These are phyloP conservation scores for Glycine soja DNA, from an alignment of 306 rosid species.

Conservation along the genomic window DNA sequence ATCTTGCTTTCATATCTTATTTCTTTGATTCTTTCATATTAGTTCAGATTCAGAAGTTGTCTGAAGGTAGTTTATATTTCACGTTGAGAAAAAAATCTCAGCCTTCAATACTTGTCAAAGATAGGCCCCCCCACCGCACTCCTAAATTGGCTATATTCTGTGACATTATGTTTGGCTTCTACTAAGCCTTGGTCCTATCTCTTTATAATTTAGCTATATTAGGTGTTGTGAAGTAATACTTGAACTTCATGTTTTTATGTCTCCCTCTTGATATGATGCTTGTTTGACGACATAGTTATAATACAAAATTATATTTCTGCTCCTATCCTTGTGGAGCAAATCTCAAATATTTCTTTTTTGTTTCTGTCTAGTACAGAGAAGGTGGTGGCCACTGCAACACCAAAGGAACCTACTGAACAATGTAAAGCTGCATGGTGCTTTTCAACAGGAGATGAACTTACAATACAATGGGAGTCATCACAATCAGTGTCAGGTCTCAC, in stretches of 20 bases:
- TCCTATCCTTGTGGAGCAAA: constrained; percentile 30
- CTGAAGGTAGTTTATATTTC: background rate
- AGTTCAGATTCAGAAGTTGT: background rate
- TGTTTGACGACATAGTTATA: too few species aligned
- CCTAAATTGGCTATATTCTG: too few species aligned
- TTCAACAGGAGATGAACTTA: constrained; percentile 84
- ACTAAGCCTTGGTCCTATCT: background rate
- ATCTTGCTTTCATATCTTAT: too few species aligned
- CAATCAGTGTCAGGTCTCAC: constrained; percentile 61
- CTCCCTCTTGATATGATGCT: constrained; percentile 3
- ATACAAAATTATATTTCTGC: constrained; percentile 13
- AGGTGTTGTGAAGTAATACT: constrained; percentile 5
- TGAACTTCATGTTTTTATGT: constrained; percentile 4
- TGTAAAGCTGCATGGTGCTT: constrained; percentile 76
- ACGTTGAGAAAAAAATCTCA: background rate
- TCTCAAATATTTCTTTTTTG: constrained; percentile 48
- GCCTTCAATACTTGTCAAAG: background rate
- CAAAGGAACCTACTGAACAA: constrained; percentile 75
- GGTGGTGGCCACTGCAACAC: constrained; percentile 87
- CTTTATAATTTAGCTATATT: constrained; percentile 6
- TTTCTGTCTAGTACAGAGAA: constrained; percentile 87
- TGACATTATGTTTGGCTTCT: background rate
- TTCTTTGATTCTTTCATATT: too few species aligned
- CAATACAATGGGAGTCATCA: constrained; percentile 69
- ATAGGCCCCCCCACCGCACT: too few species aligned